These are phyloP conservation scores for Cordyceps cateniannulata DNA, from an alignment of 2,329 filamentous ascomycete genomes.

Conservation along the genomic window DNA sequence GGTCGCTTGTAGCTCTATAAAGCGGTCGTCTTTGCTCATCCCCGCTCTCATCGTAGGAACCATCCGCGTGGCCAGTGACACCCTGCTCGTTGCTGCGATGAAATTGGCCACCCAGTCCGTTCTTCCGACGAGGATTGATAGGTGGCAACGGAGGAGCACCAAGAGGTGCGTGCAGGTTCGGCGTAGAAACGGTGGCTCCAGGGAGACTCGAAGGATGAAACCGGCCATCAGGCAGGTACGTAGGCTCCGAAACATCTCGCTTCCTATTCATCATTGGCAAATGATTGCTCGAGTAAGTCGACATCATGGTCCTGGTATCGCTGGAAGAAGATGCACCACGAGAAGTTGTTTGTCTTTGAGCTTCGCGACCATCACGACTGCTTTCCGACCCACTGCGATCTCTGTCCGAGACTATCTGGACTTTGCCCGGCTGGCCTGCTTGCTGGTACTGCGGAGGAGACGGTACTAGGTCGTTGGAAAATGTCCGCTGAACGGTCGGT, in stretches of 20 bases:
- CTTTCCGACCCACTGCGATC: slow-evolving; percentile 51
- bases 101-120: slow-evolving; percentile 31
- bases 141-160: slow-evolving; percentile 47
- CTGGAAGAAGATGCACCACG: slow-evolving; percentile 14
- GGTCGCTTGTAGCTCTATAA: slow-evolving; percentile 38
- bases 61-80: slow-evolving; percentile 19
- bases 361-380: slow-evolving; percentile 39
- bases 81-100: slow-evolving; percentile 30
- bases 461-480: slow-evolving; percentile 38
- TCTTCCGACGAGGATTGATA: slow-evolving; percentile 51
- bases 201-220: slow-evolving; percentile 31
- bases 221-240: slow-evolving; percentile 30
- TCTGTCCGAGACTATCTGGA: slow-evolving; percentile 35
- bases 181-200: slow-evolving; percentile 26
- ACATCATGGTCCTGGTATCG: slow-evolving; percentile 25
- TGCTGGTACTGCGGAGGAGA: slow-evolving; percentile 41
- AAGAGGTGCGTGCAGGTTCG: slow-evolving; percentile 29
- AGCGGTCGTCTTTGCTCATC: slow-evolving; percentile 32
- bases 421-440: slow-evolving; percentile 24
- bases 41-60: slow-evolving; percentile 18
- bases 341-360: slow-evolving; percentile 18
- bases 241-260: slow-evolving; percentile 45
- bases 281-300: slow-evolving; percentile 24
- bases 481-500: slow-evolving; percentile 26
- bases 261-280: slow-evolving; percentile 31